A percentile compares a stretch with the other conserved stretches of the same genome.
Conservation (phyloP, 1,139 yeast genomes). For the Kodamaea sp. region DNA sequence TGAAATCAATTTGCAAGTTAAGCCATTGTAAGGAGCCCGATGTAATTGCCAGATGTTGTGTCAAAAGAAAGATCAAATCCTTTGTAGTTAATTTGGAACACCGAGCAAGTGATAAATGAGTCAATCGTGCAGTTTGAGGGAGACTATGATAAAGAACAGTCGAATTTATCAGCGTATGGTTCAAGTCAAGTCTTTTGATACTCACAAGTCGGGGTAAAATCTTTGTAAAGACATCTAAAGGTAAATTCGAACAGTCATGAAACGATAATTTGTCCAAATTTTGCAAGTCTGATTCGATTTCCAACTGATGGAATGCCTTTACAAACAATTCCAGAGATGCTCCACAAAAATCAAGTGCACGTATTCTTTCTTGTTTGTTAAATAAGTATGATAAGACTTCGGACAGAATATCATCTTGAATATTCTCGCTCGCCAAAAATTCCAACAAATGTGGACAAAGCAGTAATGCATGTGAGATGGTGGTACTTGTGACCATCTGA, state of each 20-base stretch:
- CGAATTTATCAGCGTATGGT: slow-evolving; percentile 75
- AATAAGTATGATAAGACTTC: slow-evolving; percentile 57
- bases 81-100: slow-evolving; percentile 76
- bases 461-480: slow-evolving; percentile 60
- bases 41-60: slow-evolving; percentile 67
- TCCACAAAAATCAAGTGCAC: slow-evolving; percentile 85
- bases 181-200: slow-evolving; percentile 68
- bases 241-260: slow-evolving; percentile 83
- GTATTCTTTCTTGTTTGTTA: slow-evolving; percentile 55
- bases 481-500: slow-evolving; percentile 79
- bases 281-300: slow-evolving; percentile 19
- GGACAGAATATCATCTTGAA: slow-evolving; percentile 76
- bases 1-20: slow-evolving; percentile 67
- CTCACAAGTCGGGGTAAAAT: slow-evolving; percentile 57
- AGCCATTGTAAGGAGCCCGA: slow-evolving; percentile 65
- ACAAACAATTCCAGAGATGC: slow-evolving; percentile 67
- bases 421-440: slow-evolving; percentile 79
- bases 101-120: slow-evolving; percentile 76
- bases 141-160: slow-evolving; percentile 45
- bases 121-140: slow-evolving; percentile 54
- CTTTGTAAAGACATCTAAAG: slow-evolving; percentile 51
- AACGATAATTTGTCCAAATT: slow-evolving; percentile 60
- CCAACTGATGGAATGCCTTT: slow-evolving; percentile 51
- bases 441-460: slow-evolving; percentile 69
- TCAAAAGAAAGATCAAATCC: slow-evolving; percentile 67